Evolutionary conservation across 2,329 filamentous ascomycete species (phyloP), one percentile per base, ranked within the genome.

Genomic region (Fusarium aywerte): DNA sequence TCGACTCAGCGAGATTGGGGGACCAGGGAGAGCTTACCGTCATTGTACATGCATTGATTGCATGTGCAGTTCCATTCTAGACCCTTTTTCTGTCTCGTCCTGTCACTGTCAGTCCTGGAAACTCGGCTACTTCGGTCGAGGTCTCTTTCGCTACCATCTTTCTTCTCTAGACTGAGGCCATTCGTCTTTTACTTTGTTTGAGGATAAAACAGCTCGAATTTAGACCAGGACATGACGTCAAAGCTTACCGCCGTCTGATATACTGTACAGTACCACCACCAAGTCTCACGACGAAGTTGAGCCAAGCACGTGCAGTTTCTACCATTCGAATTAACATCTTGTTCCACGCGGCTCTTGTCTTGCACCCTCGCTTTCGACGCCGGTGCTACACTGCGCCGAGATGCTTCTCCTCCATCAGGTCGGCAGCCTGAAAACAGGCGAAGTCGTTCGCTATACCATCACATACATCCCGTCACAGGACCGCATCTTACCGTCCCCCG

Each of bases 331-430:
- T 27, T 35, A 18, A 27, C 31, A 48, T 48, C 25, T 25, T 10
- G 32, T 48, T 25, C 12, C 21, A 23, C 31, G 21, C 44, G 21
- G 16, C 40, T 42, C n/a, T 40, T 20, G 25, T 57, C 35, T 21
- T 10, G 47, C 62, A 23, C 11, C 1, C 2, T 20, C 11, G 13
- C 6, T 20, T 49, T 52, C 54, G 38, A 42, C 47, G 47, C 58
- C 38, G 51, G 42, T 53, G 57, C 48, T 40, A 57, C 52, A 42
- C 50, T 43, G 61, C 58, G 57, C 61, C 42, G 64, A 75, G 31
- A 98, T 98, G 96, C 84, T 98, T 68, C 88, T 98, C 76, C 83
- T 97, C 63, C 92, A 97, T 80, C 96, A 98, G 81, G 85, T 90
- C 68, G 96, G 96, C 75, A 92, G 87, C 81, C 91, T 98, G 77